Conservation (phyloP, 2,329 filamentous ascomycete genomes). For the Bipolaris oryzae region DNA sequence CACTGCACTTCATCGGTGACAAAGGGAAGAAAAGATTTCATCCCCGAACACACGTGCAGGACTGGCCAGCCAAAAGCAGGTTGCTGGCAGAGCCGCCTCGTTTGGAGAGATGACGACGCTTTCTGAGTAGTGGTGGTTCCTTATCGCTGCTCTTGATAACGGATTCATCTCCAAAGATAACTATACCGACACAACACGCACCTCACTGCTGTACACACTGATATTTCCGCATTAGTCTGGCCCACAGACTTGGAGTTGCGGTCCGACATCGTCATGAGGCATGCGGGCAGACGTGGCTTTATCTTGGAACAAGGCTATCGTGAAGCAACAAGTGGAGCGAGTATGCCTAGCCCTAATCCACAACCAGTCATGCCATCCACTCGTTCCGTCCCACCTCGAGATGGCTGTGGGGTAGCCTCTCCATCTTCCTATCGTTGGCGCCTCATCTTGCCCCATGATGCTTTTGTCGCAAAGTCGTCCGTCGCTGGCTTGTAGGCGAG, state of each 20-base stretch:
- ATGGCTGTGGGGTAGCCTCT: constrained; percentile 25
- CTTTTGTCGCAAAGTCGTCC: constrained; percentile 10
- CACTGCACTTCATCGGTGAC: neutral
- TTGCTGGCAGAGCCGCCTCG: constrained; percentile 10
- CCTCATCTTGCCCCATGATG: constrained; percentile 16
- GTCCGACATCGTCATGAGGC: constrained; percentile 21
- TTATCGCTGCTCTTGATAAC: too few relatives aligned
- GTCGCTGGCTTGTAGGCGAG: constrained; percentile 7
- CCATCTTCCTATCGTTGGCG: constrained; percentile 20
- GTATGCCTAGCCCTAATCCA: constrained; percentile 8
- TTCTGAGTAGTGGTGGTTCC: too few relatives aligned
- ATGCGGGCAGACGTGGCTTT: constrained; percentile 27
- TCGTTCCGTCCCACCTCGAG: constrained; percentile 17
- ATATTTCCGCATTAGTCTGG: constrained; percentile 7
- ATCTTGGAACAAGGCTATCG: constrained; percentile 26
- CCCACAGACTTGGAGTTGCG: neutral
- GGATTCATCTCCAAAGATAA: constrained; percentile 1
- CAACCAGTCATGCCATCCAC: constrained; percentile 21
- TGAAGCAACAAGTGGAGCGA: constrained; percentile 23
- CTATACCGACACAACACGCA: neutral
- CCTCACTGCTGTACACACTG: neutral
- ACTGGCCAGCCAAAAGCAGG: constrained; percentile 1
- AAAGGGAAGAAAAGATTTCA: neutral
- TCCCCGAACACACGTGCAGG: neutral
- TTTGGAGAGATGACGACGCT: neutral